Conservation (phyloP, 352 stramenopile genomes). For the Pythium apleroticum region DNA sequence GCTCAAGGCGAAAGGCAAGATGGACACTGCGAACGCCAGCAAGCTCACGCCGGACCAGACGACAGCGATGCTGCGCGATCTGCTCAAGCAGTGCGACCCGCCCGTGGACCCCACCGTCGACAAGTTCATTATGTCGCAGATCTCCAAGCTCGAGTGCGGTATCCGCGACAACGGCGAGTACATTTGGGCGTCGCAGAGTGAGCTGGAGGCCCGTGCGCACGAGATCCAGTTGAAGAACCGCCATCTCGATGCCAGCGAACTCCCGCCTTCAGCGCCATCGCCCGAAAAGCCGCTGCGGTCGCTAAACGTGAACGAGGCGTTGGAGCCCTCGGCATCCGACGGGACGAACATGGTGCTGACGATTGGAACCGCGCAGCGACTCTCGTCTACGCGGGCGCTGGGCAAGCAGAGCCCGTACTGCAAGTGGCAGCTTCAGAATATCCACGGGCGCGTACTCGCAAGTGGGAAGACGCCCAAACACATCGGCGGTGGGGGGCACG, state of each 20-base stretch:
- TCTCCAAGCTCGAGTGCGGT: constrained; percentile 29
- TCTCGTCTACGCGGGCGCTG: neutral
- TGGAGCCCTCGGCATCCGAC: neutral
- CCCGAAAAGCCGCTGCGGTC: neutral
- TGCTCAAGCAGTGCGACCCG: constrained; percentile 16
- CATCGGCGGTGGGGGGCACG: neutral
- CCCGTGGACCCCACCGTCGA: constrained; percentile 14
- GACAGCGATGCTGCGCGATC: constrained; percentile 14
- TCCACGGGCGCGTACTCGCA: neutral
- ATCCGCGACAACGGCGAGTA: constrained; percentile 5
- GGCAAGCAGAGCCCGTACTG: neutral
- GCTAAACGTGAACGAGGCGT: neutral
- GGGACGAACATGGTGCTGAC: neutral
- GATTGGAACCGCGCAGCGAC: neutral
- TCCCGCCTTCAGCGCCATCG: neutral
- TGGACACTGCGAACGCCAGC: constrained; percentile 11
- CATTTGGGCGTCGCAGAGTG: constrained; percentile 9
- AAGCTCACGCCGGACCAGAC: constrained; percentile 15
- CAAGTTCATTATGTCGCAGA: constrained; percentile 14
- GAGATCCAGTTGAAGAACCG: neutral
- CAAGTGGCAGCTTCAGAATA: neutral
- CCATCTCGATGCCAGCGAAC: neutral
- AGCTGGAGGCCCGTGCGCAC: neutral
- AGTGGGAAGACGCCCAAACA: neutral
- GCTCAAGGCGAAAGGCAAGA: neutral